Evolutionary conservation across 352 stramenopile species (phyloP), one percentile per base, ranked within the genome.

Genomic region (Phytophthora meadii): DNA sequence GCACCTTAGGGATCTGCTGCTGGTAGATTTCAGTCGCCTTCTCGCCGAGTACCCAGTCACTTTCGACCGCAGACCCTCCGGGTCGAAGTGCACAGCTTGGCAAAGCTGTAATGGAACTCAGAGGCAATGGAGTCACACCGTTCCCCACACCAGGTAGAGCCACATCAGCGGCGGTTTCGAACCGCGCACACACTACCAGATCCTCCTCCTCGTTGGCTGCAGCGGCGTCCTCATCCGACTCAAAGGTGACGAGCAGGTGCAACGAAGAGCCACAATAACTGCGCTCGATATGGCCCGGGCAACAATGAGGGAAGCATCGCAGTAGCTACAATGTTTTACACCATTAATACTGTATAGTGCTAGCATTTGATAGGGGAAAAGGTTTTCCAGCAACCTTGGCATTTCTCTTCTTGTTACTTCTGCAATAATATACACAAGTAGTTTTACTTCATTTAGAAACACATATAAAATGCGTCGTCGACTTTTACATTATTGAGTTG

Each of bases 261-360:
- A 81, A 15, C 3, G 69, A 68, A 17, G 53, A 69, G 6, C 73
- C 73, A 49, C 73, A 81, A 52, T 81, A 81, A 28, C 73, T 72
- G 10, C 73, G 54, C 6, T 48, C n/a, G 4, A 64, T 37, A 48
- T 81, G 73, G 11, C 58, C 47, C 1, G 68, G 73, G 45, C 73
- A 81, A 42, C 69, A 81, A 49, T 81, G 73, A 12, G 73, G 73
- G 55, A 78, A 81, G 53, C 73, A 81, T 3, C 72, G 66, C 11
- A 70, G 44, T 36, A 74, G 28, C 60, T 70, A 60, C 15, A 46
- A 32, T 30, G 22, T 28, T 11, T 10, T 37, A 5, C 15, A 12
- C 22, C 22, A 5, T 17, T 12, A 41, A 17, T n/a, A n/a, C n/a
- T 6, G 19, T 22, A 22, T 22, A 22, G 22, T 22, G 22, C 22